Evolutionary conservation across 1,139 yeast genomes (phyloP), one percentile per base, ranked within the genome.

Genomic region (Arxiozyma bovina): DNA sequence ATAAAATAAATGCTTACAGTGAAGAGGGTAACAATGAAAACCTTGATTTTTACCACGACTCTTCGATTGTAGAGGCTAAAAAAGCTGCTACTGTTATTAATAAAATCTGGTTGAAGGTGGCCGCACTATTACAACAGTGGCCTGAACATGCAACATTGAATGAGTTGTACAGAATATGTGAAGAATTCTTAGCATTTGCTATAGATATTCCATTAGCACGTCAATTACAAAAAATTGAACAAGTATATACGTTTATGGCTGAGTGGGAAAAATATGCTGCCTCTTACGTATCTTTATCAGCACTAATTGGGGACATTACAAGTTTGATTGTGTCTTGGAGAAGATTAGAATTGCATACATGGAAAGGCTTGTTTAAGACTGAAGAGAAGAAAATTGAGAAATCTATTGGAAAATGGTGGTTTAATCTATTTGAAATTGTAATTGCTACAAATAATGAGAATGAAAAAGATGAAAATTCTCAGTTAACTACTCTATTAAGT

Each of bases 221-320:
- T 61, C 77, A 85, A 57, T 75, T 94, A 52, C 88, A 86, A 54
- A 90, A 90, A 70, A 73, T 90, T 48, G 99, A 94, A 69, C 96
- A 88, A 66, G 80, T 91, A 40, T 87, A 87, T 64, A 85, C 89
- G 0, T 82, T 80, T 63, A 76, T 91, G 59, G 78, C 85, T 25
- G 98, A 93, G 68, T 94, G 99, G 98, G 94, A 93, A 67, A 86
- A 87, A 61, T 90, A 87, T 70, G 96, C 99, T 0, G 83, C 91
- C 44, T 76, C 82, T 3, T 85, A 86, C 52, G 93, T 87, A 1
- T 80, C 96, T 1, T 72, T 93, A 56, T 74, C 74, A 44, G 64
- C 64, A 0, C 78, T 79, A 53, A 79, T 83, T 58, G 83, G 80
- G 49, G 77, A 78, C 21, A 70, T 89, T 48, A 82, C 95, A 0